Evolutionary conservation across 305 asterid genomes (phyloP), one percentile per base, ranked within the genome.

Genomic region (Rubia occidens): DNA sequence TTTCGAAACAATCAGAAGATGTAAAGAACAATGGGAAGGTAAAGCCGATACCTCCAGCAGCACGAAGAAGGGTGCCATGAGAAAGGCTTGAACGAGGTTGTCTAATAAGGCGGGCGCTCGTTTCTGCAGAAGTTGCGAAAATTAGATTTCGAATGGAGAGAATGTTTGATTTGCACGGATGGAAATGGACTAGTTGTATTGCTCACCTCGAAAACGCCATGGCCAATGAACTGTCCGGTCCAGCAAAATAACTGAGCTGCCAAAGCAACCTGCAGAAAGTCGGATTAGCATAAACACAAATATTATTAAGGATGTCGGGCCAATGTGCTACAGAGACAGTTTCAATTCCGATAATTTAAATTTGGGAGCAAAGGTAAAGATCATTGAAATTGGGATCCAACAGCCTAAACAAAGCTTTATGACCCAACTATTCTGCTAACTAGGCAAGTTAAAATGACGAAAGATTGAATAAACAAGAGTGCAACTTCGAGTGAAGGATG

Each of bases 61-160:
- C 20, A 91, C 99, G 76, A 94, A 94, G 80, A 82, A 87, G 37
- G 99, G 99, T 54, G 96, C 97, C 99, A 94, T 94, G 24, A 94
- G 89, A 71, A 94, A 86, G 44, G 99, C 99, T 74, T 91, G 97
- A 72, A 85, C 78, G 60, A 94, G 96, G 81, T 94, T 94, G 90
- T 94, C 96, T 75, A 91, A 68, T n/a, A 94, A 83, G 29, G 99
- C 99, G 60, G 99, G 99, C 13, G 99, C 99, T 55, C 99, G 96
- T 66, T 89, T 94, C 97, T 94, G 75, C 75, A 78, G 70, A 71
- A 20, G 68, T 18, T 7, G 64, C 69, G 42, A 6, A 44, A 39
- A 2, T 74, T 35, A 51, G 60, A 71, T 64, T 40, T 68, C 42
- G 47, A 54, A 59, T 2, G 6, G 13, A 77, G 24, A 55, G 60